Base-by-base conservation (phyloP, 2,329 filamentous ascomycete species). In the Penicillium sp. region DNA sequence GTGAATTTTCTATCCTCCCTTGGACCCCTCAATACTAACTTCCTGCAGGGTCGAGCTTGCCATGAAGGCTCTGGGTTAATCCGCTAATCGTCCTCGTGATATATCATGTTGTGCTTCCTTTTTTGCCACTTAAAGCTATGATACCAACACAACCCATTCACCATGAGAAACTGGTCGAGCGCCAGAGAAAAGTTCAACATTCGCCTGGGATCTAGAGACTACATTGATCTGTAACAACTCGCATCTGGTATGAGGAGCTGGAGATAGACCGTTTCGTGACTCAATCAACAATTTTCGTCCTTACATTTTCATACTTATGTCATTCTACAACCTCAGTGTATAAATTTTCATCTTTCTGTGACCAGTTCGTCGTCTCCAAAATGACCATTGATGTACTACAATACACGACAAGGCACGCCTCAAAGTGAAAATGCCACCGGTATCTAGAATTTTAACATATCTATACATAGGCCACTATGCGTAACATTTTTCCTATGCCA, bases 61-160 rank as follows among this genome's bases (percentile, higher is more conserved):
- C 26, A 81, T 81, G 79, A 79, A 78, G 68, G 79, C 79, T 22
- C 64, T 81, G 57, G 77, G 75, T 64, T 81, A 74, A 57, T n/a
- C 1, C 45, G 35, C 37, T 57, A 46, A 33, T 54, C 55, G 19
- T 22, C 19, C 19, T 22, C 19, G 30, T 42, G 55, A 59, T 61
- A 40, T 46, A 62, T 56, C 56, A 58, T 63, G 54, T 62, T 58
- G 33, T 60, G 48, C 59, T 56, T 57, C 19, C 14, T 48, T 26
- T 38, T 48, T 46, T 55, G 14, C 33, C 25, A 49, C 30, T 49
- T 19, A n/a, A 30, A 42, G 45, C 38, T 43, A 49, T 55, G 55
- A 58, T 58, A 58, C 51, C 51, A 52, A 37, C 55, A 57, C 26
- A 45, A 57, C 35, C 38, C 38, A 30, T 16, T 16, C 22, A 35